Conservation (phyloP, 441 rosid species). For the Hura crepitans region DNA sequence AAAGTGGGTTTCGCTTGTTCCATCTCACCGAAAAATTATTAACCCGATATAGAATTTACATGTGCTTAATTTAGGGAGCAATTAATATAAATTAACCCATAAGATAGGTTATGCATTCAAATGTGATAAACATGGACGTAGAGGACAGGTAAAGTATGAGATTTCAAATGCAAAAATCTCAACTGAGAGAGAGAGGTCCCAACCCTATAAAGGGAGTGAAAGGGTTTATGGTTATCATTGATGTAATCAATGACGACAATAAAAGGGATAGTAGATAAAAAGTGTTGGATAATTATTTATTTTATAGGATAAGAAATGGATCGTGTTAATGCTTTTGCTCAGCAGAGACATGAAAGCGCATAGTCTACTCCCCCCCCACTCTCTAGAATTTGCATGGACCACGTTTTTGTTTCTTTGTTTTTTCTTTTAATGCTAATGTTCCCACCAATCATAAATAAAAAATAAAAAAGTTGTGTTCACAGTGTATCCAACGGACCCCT, state of each 20-base stretch:
- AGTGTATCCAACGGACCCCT: too few species aligned
- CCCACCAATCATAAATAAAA: too few species aligned
- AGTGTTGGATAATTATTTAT: neutral
- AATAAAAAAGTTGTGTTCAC: too few species aligned
- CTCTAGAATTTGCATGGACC: conserved; percentile 39
- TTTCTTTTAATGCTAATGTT: neutral
- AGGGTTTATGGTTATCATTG: conserved; percentile 17
- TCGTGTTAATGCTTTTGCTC: neutral
- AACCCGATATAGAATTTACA: too few species aligned
- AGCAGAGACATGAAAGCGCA: conserved; percentile 23
- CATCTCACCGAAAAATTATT: neutral
- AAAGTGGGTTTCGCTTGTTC: neutral
- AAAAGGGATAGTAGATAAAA: neutral
- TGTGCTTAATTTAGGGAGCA: too few species aligned
- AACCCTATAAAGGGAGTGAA: conserved; percentile 24
- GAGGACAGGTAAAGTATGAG: neutral
- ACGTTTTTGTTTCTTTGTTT: conserved; percentile 13
- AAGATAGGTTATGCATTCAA: neutral
- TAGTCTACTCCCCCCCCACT: conserved; percentile 14
- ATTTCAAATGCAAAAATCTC: neutral
- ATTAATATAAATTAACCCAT: neutral
- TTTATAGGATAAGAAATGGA: neutral
- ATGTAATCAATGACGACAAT: conserved; percentile 33
- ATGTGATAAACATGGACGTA: neutral
- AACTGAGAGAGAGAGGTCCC: conserved; percentile 23